Conservation (phyloP, 192 early-diverging fungal species). For the Podila minutissima region DNA sequence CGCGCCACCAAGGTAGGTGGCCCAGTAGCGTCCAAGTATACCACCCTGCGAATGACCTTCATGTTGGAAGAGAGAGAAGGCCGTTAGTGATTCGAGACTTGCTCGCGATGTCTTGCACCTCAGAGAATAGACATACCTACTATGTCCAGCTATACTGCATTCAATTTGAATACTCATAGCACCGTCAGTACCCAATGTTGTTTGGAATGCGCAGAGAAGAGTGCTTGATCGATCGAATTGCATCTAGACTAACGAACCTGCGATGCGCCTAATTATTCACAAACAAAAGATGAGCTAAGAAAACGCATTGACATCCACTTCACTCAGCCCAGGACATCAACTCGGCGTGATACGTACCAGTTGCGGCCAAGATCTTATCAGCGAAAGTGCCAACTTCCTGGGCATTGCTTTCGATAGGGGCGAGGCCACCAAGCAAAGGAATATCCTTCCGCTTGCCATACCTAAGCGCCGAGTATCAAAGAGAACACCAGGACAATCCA, state of each 20-base stretch:
- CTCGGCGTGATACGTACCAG: no score
- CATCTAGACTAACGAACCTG: constrained; percentile 17
- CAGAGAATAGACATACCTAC: no score
- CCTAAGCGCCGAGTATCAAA: no score
- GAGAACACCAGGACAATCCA: no score
- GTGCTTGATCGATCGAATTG: constrained; percentile 1
- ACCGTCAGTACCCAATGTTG: no score
- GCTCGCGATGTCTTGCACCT: no score
- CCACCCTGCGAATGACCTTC: constrained; percentile 37
- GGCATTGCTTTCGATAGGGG: constrained; percentile 23
- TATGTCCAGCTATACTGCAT: no score
- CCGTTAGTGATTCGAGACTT: no score
- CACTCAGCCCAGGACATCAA: no score
- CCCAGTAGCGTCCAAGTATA: constrained; percentile 39
- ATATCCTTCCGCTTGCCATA: constrained; percentile 11
- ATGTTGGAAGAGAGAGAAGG: no score
- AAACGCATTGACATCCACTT: neutral
- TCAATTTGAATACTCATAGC: no score
- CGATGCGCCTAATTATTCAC: neutral
- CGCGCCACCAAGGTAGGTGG: constrained; percentile 28
- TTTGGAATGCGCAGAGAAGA: no score
- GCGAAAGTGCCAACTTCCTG: constrained; percentile 26
- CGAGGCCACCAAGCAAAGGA: constrained; percentile 19
- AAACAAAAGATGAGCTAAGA: neutral
- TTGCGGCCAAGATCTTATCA: constrained; percentile 14